Evolutionary conservation across 2,329 filamentous ascomycete genomes (phyloP).

Genomic region (Colletotrichum truncatum): DNA sequence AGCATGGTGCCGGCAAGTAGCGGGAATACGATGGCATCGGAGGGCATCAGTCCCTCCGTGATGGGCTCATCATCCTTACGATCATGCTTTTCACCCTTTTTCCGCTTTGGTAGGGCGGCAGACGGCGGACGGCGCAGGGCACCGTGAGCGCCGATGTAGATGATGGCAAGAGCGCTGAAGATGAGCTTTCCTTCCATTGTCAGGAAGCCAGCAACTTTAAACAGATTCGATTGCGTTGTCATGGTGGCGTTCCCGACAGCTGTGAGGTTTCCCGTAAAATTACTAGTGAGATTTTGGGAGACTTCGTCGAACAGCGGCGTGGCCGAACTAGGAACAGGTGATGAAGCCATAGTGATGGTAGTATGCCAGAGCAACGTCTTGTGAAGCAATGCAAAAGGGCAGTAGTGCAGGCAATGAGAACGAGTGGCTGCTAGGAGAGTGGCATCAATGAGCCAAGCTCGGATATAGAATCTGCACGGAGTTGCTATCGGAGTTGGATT

Average conservation of each 20-base stretch:
- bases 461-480: constrained; percentile 21
- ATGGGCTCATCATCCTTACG: constrained; percentile 43
- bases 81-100: constrained; percentile 52
- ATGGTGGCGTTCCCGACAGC: constrained; percentile 36
- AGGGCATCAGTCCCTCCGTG: constrained; percentile 72
- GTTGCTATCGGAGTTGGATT: neutral
- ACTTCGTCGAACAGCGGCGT: constrained; percentile 37
- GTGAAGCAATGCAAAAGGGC: no score
- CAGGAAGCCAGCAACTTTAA: constrained; percentile 39
- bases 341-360: constrained; percentile 21
- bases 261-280: constrained; percentile 33
- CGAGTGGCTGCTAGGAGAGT: no score
- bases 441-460: constrained; percentile 7
- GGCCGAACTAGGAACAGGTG: constrained; percentile 11
- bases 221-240: constrained; percentile 48
- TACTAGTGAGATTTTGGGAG: constrained; percentile 35
- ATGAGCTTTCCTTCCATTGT: constrained; percentile 57
- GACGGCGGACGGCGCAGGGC: constrained; percentile 85
- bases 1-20: constrained; percentile 78
- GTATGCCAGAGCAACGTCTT: no score
- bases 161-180: constrained; percentile 79
- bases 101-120: constrained; percentile 66
- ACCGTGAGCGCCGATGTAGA: constrained; percentile 86
- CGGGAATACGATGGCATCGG: constrained; percentile 87
- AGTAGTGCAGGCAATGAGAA: no score